phyloP scores from a whole-genome alignment of 257 asterid genomes.

The Ehretia macrophylla region DNA sequence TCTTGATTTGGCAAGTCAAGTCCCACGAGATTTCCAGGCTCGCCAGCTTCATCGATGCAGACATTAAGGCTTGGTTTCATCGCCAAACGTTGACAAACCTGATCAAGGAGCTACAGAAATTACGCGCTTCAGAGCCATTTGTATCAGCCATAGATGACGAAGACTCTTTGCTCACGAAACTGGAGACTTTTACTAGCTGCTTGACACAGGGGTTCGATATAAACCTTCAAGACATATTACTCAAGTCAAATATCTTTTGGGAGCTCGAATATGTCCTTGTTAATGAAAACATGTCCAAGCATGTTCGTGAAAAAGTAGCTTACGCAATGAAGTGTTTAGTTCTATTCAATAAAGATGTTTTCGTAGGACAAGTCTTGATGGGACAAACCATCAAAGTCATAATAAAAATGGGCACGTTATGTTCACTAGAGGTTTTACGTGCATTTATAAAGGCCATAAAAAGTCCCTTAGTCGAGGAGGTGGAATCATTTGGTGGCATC shows the following conservation, averaged over 20 bases:
- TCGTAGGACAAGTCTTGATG: slow-evolving; percentile 51
- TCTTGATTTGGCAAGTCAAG: slow-evolving; percentile 37
- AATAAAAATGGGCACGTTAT: slow-evolving; percentile 37
- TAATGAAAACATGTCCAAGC: slow-evolving; percentile 18
- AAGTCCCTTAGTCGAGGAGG: slow-evolving; percentile 70
- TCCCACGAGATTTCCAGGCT: slow-evolving; percentile 53
- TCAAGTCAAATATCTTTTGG: slow-evolving; percentile 44
- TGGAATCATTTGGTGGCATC: slow-evolving; percentile 51
- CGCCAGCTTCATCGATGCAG: slow-evolving; percentile 44
- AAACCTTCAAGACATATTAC: slow-evolving; percentile 41
- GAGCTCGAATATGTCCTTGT: slow-evolving; percentile 41
- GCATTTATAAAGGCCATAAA: slow-evolving; percentile 53
- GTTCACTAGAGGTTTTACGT: slow-evolving; percentile 42
- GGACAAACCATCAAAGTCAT: slow-evolving; percentile 50
- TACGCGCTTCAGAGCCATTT: neutral
- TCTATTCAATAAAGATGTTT: slow-evolving; percentile 71
- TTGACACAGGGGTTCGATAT: slow-evolving; percentile 49
- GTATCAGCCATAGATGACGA: slow-evolving; percentile 17
- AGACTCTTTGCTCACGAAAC: slow-evolving; percentile 27
- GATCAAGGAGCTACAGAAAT: slow-evolving; percentile 9
- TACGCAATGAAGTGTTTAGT: slow-evolving; percentile 43
- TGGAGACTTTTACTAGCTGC: slow-evolving; percentile 31
- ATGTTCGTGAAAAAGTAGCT: slow-evolving; percentile 58
- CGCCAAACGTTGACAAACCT: slow-evolving; percentile 40
- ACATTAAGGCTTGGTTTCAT: slow-evolving; percentile 56